A percentile compares a stretch with the other conserved stretches of the same genome.
Conservation (phyloP, 768 basidiomycete species). For the Boletus fagicola region DNA sequence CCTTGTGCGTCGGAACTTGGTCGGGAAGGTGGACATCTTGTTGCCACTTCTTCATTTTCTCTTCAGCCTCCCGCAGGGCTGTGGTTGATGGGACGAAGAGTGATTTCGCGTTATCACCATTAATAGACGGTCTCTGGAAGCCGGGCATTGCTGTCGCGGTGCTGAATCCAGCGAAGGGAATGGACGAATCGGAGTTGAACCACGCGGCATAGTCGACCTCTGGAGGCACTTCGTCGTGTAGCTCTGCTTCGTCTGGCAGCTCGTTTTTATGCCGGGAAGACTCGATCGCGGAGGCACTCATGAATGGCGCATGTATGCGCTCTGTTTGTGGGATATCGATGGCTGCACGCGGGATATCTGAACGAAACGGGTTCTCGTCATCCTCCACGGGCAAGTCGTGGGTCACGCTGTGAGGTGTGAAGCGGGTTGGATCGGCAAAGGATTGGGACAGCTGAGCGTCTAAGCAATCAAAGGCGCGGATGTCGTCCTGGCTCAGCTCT, state of each 20-base stretch:
- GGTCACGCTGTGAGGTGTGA: not conserved
- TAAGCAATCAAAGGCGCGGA: constrained; percentile 53
- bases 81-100: constrained; percentile 51
- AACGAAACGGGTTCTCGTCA: constrained; percentile 24
- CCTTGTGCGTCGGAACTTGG: constrained; percentile 23
- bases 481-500: constrained; percentile 53
- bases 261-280: not conserved
- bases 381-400: constrained; percentile 3
- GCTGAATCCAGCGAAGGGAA: constrained; percentile 37
- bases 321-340: not conserved
- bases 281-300: constrained; percentile 12
- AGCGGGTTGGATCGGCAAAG: not conserved
- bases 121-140: constrained; percentile 20
- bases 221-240: constrained; percentile 40
- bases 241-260: constrained; percentile 18
- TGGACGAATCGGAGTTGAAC: constrained; percentile 42
- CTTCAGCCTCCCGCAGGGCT: constrained; percentile 55
- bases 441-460: constrained; percentile 46
- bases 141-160: constrained; percentile 26
- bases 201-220: constrained; percentile 47
- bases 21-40: constrained; percentile 32
- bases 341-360: not conserved
- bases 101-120: constrained; percentile 19
- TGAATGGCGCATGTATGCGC: constrained; percentile 22
- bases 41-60: constrained; percentile 50